These are phyloP conservation scores for Fusarium caatingaense DNA, from an alignment of 2,329 filamentous ascomycete genomes.

Conservation along the genomic window DNA sequence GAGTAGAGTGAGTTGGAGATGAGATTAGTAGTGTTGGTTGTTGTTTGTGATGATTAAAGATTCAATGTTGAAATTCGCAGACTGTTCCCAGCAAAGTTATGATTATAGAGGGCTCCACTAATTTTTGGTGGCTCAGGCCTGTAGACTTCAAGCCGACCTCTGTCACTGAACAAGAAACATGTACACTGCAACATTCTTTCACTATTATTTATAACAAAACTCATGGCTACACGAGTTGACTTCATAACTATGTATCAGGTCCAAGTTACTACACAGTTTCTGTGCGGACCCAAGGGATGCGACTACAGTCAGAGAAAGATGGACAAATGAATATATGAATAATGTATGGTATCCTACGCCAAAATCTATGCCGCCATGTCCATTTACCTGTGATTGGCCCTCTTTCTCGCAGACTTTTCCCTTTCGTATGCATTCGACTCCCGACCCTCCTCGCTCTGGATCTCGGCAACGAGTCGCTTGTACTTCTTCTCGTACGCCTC, in stretches of 20 bases:
- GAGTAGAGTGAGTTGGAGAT: background rate
- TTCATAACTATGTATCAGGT: background rate
- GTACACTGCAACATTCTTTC: background rate
- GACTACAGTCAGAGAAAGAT: background rate
- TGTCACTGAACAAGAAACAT: background rate
- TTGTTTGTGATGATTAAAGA: conserved; percentile 6
- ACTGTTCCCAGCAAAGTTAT: background rate
- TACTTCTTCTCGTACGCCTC: conserved; percentile 97
- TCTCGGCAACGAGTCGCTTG: conserved; percentile 89
- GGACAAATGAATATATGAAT: conserved; percentile 22
- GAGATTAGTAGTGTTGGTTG: background rate
- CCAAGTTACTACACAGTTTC: background rate
- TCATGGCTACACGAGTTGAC: background rate
- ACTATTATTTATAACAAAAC: background rate
- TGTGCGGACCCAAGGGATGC: background rate
- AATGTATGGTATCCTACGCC: conserved; percentile 40
- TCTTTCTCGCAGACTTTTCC: conserved; percentile 81
- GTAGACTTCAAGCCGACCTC: background rate
- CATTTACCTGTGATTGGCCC: conserved; percentile 62
- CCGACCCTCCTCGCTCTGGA: conserved; percentile 90
- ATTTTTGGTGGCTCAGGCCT: background rate
- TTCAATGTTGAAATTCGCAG: conserved; percentile 7
- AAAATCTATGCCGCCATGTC: conserved; percentile 15
- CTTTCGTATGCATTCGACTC: conserved; percentile 91
- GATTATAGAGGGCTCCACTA: conserved; percentile 22